phyloP scores from a whole-genome alignment of 306 rosid species.

The Bauhinia variegata region DNA sequence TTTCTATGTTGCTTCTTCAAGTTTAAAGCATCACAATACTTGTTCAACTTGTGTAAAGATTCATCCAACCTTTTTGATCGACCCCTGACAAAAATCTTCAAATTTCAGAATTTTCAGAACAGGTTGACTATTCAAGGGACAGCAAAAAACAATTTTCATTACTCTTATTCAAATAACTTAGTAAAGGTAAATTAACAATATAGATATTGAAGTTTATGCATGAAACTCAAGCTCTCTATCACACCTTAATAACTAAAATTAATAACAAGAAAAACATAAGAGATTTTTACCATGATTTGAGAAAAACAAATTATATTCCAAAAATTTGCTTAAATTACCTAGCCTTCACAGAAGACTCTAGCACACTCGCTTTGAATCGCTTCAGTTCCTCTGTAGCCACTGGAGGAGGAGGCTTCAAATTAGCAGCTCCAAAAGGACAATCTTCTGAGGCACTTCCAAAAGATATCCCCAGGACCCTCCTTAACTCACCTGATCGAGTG shows the following conservation, averaged over 20 bases:
- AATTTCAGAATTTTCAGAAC: conserved; percentile 40
- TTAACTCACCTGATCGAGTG: conserved; percentile 58
- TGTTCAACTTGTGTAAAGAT: conserved; percentile 63
- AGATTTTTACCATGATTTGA: conserved; percentile 30
- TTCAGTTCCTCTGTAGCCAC: conserved; percentile 69
- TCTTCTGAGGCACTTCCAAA: conserved; percentile 65
- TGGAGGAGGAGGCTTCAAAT: conserved; percentile 58
- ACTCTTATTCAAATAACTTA: conserved; percentile 18
- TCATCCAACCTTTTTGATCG: conserved; percentile 71
- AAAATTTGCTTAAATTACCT: conserved; percentile 59
- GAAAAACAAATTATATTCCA: conserved; percentile 28
- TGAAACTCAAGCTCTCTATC: conserved; percentile 28
- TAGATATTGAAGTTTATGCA: conserved; percentile 12
- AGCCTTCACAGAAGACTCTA: conserved; percentile 64
- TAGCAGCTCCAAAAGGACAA: conserved; percentile 62
- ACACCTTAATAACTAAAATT: conserved; percentile 2
- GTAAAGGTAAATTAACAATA: conserved; percentile 16
- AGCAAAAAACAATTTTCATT: conserved; percentile 28
- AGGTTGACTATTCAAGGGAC: conserved; percentile 30
- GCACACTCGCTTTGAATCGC: conserved; percentile 59
- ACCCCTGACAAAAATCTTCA: conserved; percentile 50
- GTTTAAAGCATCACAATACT: conserved; percentile 66
- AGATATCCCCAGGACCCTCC: conserved; percentile 62
- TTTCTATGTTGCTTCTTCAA: conserved; percentile 63
- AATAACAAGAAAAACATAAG: conserved; percentile 7